Evolutionary conservation across 2,329 filamentous ascomycete genomes (phyloP), one percentile per base, ranked within the genome.

Genomic region (Lachnum nothofagi): DNA sequence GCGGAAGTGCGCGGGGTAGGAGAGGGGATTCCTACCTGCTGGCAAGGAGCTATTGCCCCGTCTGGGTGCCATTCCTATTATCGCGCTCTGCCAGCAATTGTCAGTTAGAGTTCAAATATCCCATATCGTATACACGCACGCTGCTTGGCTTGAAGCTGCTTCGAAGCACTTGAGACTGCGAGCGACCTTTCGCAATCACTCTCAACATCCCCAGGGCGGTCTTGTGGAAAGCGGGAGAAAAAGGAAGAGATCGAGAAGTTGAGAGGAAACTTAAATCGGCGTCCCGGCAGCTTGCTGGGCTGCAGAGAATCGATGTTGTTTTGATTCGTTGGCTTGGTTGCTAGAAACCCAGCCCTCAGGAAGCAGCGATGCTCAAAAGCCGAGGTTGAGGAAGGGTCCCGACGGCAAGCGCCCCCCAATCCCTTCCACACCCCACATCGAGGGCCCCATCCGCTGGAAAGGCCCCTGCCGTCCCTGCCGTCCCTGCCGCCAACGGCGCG

Each of bases 31-130:
- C 67, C 51, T 65, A 80, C 77, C 75, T 60, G 69, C 62, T 48
- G 77, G 76, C 46, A 80, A 68, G 42, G 79, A 79, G 71, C 78
- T 82, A 63, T 72, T 81, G 67, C 72, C 76, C 65, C 79, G 70
- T 65, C 68, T 73, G 59, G 74, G 70, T 39, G 78, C 75, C 78
- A 83, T 82, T 63, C 42, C 55, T 48, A 53, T 82, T 65, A 46
- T 56, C 42, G 51, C 46, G 39, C 16, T 55, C 63, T 65, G 44
- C 34, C 17, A 41, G 37, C 19, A 33, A 22, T n/a, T 49, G 41
- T 63, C 47, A 61, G 59, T 46, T 12, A 19, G 45, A 31, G 38
- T 37, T 38, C 6, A 16, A 33, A 9, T 17, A n/a, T 19, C 16
- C 33, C 40, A n/a, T 16, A 17, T 8, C 14, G 34, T n/a, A 22